Conservation (phyloP, 305 asterid species). For the Fraxinus latifolia region DNA sequence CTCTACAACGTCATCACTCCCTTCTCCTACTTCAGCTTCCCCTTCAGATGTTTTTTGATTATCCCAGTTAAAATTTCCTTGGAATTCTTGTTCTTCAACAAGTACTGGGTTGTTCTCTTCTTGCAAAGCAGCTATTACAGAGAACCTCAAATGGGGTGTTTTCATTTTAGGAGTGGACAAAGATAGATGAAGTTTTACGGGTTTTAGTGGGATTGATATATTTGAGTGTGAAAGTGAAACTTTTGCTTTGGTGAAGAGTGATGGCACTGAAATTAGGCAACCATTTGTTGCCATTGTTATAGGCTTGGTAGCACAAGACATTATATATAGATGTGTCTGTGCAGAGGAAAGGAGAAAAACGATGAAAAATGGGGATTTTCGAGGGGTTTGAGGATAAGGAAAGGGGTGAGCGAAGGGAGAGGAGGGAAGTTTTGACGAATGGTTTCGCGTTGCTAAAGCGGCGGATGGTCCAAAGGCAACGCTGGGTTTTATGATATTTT, state of each 20-base stretch:
- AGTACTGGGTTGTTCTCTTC: constrained; percentile 54
- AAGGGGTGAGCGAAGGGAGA: neutral
- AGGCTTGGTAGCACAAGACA: constrained; percentile 37
- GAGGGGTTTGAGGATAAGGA: constrained; percentile 13
- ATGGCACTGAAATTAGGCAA: constrained; percentile 38
- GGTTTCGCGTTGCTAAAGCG: neutral
- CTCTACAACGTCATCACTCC: constrained; percentile 23
- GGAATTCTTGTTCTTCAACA: constrained; percentile 31
- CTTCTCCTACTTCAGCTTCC: constrained; percentile 24
- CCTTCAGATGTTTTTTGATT: constrained; percentile 13
- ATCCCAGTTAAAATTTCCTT: constrained; percentile 31
- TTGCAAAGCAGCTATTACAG: constrained; percentile 44
- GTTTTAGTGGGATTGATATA: constrained; percentile 22
- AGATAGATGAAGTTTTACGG: constrained; percentile 35
- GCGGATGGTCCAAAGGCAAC: constrained; percentile 12
- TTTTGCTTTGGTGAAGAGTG: constrained; percentile 25
- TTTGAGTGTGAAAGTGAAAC: constrained; percentile 17
- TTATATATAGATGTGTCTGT: neutral
- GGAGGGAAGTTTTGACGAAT: constrained; percentile 1
- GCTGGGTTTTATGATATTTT: neutral
- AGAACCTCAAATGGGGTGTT: constrained; percentile 34
- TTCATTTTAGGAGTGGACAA: constrained; percentile 24
- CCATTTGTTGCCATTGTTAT: constrained; percentile 40
- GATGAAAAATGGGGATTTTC: neutral
- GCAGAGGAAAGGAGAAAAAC: neutral